Evolutionary conservation across 2,329 filamentous ascomycete species (phyloP), one percentile per base, ranked within the genome.

Genomic region (Colletotrichum tamarilloi): DNA sequence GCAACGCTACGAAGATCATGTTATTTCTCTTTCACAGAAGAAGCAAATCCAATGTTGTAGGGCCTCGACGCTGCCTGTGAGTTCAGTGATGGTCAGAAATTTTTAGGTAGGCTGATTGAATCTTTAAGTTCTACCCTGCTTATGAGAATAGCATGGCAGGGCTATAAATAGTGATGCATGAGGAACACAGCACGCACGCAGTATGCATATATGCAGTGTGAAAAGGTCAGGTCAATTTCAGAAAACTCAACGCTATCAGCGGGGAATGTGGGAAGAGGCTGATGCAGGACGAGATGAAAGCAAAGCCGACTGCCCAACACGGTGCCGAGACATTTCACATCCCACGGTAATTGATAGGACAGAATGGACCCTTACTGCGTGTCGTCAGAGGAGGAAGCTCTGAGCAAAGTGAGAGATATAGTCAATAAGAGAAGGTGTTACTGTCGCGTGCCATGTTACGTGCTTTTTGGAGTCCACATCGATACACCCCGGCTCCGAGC

Each of bases 401-500:
- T 58, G 62, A 60, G 28, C 68, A 38, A 38, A 28, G 3, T 19
- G 16, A 8, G 42, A 22, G 42, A 22, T n/a, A 49, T 42, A 49
- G 7, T 49, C 42, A 22, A 6, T 26, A 12, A 26, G 38, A 53
- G 22, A 16, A 58, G 57, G 35, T 60, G 32, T 38, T 19, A 12
- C 56, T 55, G 46, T 12, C 26, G 56, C 26, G 24, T 38, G 35
- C 12, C 16, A 35, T 57, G 32, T 26, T 58, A 52, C 49, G 46
- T 19, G n/a, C 16, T 26, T 46, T 49, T 49, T 64, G 24, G 35
- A 46, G 59, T 12, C 32, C 4, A 5, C 11, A 35, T 11, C 32
- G 63, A 53, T n/a, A 42, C 38, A n/a, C 53, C 24, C 42, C 42
- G 63, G 68, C 63, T 62, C 68, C 63, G 46, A 62, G 56, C 68